Base-by-base conservation (phyloP, 2,329 filamentous ascomycete genomes). In the Apiospora malaysiana region DNA sequence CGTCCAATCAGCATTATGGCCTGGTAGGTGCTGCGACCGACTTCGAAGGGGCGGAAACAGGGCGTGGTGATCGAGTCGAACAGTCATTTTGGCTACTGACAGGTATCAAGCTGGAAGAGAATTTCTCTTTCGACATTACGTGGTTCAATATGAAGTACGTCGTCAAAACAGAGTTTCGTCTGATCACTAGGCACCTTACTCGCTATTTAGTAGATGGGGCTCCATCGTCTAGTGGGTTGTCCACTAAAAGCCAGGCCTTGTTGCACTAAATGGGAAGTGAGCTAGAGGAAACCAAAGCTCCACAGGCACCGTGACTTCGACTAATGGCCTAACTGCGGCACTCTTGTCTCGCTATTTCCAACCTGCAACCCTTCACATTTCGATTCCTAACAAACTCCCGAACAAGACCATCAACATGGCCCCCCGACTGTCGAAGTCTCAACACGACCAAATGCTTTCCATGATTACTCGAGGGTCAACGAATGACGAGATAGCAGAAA, bases 341-440 rank as follows among this genome's bases (percentile, higher is more conserved):
- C 47, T 51, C 23, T 27, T 27, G 4, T 51, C 47, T n/a, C 47
- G 47, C 23, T 12, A 51, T 51, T 27, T 51, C 9, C 23, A 51
- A 51, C 18, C 23, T 37, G 21, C 25, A n/a, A 45, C 63, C n/a
- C 63, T 45, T 42, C 23, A 25, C 42, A 42, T 43, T 27, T 66
- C 21, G 21, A 43, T 66, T 45, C 37, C 37, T 25, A 25, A 27
- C 63, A 66, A 66, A 23, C 37, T n/a, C 23, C 47, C 47, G 47
- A 51, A 51, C 37, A 66, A 66, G 42, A 66, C n/a, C 7, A 66
- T 66, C 9, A 66, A 42, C 12, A 66, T 66, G 37, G 63, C 63
- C n/a, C 37, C 63, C 37, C 63, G 37, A 45, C 63, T 66, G 42
- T 66, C 63, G 18, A 66, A 66, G 12, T 23, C 42, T 37, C 63